Evolutionary conservation across 495 filamentous ascomycete species (phyloP).

Genomic region (Trichoderma asperelloides): DNA sequence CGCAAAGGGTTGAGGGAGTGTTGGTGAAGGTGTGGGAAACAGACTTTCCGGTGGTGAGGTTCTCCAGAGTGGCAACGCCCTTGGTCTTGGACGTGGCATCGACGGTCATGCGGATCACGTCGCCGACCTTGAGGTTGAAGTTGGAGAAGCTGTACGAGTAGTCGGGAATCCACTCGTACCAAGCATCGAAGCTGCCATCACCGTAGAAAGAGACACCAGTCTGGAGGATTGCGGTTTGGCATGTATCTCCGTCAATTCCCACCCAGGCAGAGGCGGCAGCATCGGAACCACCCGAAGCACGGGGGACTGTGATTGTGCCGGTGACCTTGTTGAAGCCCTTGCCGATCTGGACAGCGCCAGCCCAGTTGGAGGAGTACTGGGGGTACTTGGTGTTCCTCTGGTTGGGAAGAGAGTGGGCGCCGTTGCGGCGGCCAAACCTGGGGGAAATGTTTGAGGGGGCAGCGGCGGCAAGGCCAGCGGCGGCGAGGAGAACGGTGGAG

Average conservation of each 20-base stretch:
- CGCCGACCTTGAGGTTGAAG: neutral
- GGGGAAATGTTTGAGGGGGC: neutral
- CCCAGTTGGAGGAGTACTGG: conserved; percentile 21
- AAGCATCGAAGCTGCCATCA: neutral
- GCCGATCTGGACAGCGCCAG: neutral
- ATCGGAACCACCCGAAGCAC: neutral
- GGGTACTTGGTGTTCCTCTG: neutral
- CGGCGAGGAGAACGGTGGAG: neutral
- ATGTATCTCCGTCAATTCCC: neutral
- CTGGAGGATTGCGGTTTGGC: neutral
- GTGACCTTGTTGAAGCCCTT: neutral
- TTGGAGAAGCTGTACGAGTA: neutral
- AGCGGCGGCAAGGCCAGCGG: neutral
- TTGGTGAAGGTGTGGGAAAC: conserved; percentile 42
- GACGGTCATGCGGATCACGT: neutral
- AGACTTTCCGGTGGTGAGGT: conserved; percentile 41
- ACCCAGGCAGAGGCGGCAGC: neutral
- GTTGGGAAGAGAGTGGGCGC: neutral
- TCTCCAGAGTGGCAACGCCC: conserved; percentile 41
- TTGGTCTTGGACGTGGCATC: neutral
- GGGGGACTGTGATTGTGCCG: neutral
- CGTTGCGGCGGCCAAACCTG: neutral
- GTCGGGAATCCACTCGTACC: neutral
- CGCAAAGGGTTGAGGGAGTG: conserved; percentile 21
- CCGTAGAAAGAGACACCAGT: neutral